A percentile compares a stretch with the other conserved stretches of the same genome.
Evolutionary conservation across 225 moss, liverwort and hornwort genomes (phyloP).

Genomic region (Anthoceros angustus): DNA sequence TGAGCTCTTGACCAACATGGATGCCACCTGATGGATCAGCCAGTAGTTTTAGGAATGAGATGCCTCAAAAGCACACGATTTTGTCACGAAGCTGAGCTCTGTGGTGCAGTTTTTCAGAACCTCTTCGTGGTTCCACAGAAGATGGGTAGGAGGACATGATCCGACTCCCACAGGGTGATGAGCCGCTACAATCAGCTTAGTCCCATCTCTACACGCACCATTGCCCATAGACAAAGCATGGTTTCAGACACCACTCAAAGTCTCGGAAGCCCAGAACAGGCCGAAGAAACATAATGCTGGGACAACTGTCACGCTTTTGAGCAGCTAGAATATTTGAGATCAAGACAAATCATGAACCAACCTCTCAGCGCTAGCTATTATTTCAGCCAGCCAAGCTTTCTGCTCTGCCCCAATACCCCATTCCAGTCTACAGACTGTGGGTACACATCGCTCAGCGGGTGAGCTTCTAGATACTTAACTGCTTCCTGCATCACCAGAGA

Average conservation of each 20-base stretch:
- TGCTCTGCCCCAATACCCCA: constrained; percentile 34
- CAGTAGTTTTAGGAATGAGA: neutral
- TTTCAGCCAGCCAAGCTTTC: constrained; percentile 30
- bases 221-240: neutral
- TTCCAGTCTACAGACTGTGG: constrained; percentile 36
- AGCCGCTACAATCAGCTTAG: constrained; percentile 34
- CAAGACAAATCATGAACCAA: neutral
- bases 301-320: too few species aligned
- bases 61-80: neutral
- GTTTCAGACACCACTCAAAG: neutral
- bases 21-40: constrained; percentile 12
- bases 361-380: constrained; percentile 33
- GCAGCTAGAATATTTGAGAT: too few species aligned
- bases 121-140: constrained; percentile 45
- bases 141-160: constrained; percentile 32
- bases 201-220: constrained; percentile 19
- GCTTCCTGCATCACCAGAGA: constrained; percentile 22
- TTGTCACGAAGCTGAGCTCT: neutral
- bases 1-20: constrained; percentile 19
- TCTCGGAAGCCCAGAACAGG: neutral
- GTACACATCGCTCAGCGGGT: constrained; percentile 23
- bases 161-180: constrained; percentile 34
- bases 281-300: too few species aligned
- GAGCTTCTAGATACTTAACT: constrained; percentile 18
- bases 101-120: constrained; percentile 6